Evolutionary conservation across 257 asterid genomes (phyloP).

Genomic region (Solanum pinnatisectum): DNA sequence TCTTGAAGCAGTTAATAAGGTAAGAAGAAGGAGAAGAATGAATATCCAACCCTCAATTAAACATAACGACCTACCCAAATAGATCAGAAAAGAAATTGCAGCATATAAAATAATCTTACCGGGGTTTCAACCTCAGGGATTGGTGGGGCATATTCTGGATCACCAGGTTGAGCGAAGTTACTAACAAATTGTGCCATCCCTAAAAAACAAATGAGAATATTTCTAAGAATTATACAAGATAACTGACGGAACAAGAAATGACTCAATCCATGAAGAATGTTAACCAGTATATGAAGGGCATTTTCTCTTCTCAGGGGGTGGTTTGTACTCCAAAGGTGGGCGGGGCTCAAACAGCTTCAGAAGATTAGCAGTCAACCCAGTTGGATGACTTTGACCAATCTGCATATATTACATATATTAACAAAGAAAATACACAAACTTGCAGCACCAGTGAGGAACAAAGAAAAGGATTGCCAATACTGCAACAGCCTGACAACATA

Average conservation of each 20-base stretch:
- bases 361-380: constrained; percentile 81
- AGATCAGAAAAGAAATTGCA: not conserved
- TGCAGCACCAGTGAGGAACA: not conserved
- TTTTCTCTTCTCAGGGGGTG: constrained; percentile 91
- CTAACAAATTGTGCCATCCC: constrained; percentile 81
- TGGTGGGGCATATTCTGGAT: constrained; percentile 80
- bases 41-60: not conserved
- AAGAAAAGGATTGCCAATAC: not conserved
- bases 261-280: not conserved
- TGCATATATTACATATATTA: constrained; percentile 12
- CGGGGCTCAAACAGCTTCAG: constrained; percentile 93
- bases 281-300: constrained; percentile 80
- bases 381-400: constrained; percentile 98
- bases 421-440: not conserved
- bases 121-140: constrained; percentile 82
- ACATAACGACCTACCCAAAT: not conserved
- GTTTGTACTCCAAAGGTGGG: constrained; percentile 89
- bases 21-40: not conserved
- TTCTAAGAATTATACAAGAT: not conserved
- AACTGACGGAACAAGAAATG: not conserved
- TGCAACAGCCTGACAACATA: not conserved
- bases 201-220: constrained; percentile 5
- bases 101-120: constrained; percentile 33
- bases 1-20: not conserved
- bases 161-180: constrained; percentile 79